phyloP scores from a whole-genome alignment of 495 filamentous ascomycete genomes.

The Hamigera avellanea region DNA sequence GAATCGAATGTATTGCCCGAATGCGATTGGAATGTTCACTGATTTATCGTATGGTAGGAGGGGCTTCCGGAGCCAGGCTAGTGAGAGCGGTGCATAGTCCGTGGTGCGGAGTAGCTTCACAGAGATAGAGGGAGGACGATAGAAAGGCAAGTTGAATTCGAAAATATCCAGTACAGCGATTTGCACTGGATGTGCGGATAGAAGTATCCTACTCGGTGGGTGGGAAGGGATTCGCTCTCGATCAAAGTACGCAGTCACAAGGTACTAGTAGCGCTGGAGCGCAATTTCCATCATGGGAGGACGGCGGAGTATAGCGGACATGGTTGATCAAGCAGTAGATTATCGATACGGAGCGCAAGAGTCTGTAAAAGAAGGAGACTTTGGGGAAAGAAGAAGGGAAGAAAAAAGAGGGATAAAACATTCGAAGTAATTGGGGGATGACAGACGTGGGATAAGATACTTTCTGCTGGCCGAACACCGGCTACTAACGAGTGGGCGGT shows the following conservation, averaged over 20 bases:
- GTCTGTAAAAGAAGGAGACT: neutral
- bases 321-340: slow-evolving; percentile 2
- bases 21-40: no score
- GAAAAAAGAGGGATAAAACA: neutral
- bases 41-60: no score
- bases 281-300: slow-evolving; percentile 11
- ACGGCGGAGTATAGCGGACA: slow-evolving; percentile 9
- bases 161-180: no score
- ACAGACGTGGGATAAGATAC: neutral
- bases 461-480: neutral
- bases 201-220: no score
- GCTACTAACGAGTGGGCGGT: neutral
- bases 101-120: no score
- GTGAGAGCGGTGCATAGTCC: no score
- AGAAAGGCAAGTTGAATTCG: neutral
- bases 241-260: no score
- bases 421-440: neutral
- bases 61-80: no score
- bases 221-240: no score
- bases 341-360: neutral
- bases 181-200: no score
- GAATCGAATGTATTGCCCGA: neutral
- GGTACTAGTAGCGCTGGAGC: neutral
- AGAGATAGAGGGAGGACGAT: neutral
- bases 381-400: neutral